Base-by-base conservation (phyloP, 2,329 filamentous ascomycete genomes). In the Cladosporium austrohemisphaericum region DNA sequence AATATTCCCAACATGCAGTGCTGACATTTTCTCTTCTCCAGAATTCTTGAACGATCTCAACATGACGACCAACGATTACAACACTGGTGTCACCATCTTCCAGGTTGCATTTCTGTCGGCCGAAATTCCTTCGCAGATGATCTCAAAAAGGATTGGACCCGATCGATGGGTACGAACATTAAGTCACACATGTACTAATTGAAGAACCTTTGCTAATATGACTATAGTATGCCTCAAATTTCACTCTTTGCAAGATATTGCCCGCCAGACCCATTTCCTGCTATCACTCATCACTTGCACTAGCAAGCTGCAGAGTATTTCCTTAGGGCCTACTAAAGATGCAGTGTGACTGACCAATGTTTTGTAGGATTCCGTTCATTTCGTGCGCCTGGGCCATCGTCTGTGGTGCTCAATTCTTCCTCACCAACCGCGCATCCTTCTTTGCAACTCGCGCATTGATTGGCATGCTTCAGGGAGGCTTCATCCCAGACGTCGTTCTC, bases 41-140 rank as follows among this genome's bases (percentile, higher is more conserved):
- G 49, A 70, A 75, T 44, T 55, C 58, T 70, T 86, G 7, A 68
- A 64, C 38, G 83, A 83, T 19, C 65, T 62, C 1, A 62, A 77
- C 20, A 51, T 77, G 49, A 72, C 62, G 1, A 74, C 68, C 9
- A 71, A 78, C 60, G 75, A 80, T 52, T 80, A 79, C 59, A 69
- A 69, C 41, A 63, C 54, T 45, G 60, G 58, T n/a, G 51, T 59
- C n/a, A 70, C 68, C 0, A 71, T 86, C 10, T 94, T 94, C 73
- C 92, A 87, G 68, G 77, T 80, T 20, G 89, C 88, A 68, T 95
- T 95, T 70, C 88, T 95, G 6, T 58, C 63, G 40, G 65, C 66
- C 6, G 66, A 68, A 46, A 38, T 68, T 16, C 66, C 67, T 0
- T 66, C 64, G 19, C 65, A 65, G 43, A 54, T 66, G 7, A 66